phyloP scores from a whole-genome alignment of 805 yeast species.

The Cyberlindnera mrakii region DNA sequence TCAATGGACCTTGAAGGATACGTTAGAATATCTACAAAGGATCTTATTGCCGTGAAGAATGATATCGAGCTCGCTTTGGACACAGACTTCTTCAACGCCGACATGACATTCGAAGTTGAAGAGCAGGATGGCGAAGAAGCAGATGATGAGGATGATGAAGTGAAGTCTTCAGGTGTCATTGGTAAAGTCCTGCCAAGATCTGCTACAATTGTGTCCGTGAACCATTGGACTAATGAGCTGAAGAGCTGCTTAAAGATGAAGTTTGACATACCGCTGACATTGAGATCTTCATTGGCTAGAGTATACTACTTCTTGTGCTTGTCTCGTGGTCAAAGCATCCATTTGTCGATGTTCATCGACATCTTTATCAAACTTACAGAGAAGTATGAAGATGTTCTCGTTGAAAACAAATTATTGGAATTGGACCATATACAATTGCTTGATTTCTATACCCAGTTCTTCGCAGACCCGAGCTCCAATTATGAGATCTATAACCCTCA shows the following conservation, averaged over 20 bases:
- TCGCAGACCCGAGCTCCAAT: constrained; percentile 44
- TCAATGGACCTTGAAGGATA: constrained; percentile 72
- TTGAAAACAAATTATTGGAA: constrained; percentile 21
- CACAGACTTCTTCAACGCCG: constrained; percentile 42
- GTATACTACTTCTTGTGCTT: constrained; percentile 70
- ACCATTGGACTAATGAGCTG: constrained; percentile 85
- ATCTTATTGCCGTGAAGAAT: constrained; percentile 42
- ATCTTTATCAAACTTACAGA: constrained; percentile 53
- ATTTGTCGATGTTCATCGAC: constrained; percentile 53
- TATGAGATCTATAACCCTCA: constrained; percentile 32
- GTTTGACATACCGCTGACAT: constrained; percentile 65
- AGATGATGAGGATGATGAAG: constrained; percentile 31
- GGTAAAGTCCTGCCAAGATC: constrained; percentile 60
- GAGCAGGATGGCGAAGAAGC: constrained; percentile 30
- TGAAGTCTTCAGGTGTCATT: constrained; percentile 37
- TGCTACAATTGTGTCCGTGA: constrained; percentile 67
- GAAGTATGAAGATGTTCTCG: constrained; percentile 26
- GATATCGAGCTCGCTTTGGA: constrained; percentile 45
- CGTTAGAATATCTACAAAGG: constrained; percentile 60
- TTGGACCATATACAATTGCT: constrained; percentile 32
- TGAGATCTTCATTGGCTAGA: constrained; percentile 54
- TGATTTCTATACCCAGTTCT: constrained; percentile 27
- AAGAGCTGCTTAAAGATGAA: constrained; percentile 73
- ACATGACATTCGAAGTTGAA: constrained; percentile 31
- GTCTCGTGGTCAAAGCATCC: constrained; percentile 64